phyloP scores from a whole-genome alignment of 140 eudicot species.

The Stevia rebaudiana region DNA sequence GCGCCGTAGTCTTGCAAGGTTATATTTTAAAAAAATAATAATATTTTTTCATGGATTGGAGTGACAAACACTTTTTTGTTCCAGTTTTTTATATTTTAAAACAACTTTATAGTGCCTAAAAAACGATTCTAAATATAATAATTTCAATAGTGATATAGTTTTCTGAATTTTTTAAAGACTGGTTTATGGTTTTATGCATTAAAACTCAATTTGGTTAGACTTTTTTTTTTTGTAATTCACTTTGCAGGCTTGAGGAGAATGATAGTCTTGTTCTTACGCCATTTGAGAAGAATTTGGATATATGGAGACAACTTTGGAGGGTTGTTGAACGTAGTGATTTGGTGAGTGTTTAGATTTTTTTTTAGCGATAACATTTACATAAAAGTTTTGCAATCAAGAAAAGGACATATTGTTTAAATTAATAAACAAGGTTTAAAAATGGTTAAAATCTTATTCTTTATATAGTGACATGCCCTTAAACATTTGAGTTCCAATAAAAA shows the following conservation, averaged over 20 bases:
- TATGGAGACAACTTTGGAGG: slow-evolving; percentile 99
- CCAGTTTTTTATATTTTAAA: no score
- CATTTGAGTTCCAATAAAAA: not conserved
- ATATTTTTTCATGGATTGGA: not conserved
- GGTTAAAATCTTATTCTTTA: not conserved
- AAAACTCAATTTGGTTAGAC: not conserved
- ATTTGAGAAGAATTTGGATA: slow-evolving; percentile 92
- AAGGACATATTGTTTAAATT: no score
- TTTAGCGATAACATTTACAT: no score
- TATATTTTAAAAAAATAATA: not conserved
- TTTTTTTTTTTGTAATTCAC: not conserved
- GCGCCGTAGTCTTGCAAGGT: slow-evolving; percentile 97
- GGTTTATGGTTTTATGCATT: not conserved
- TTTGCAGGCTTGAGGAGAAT: slow-evolving; percentile 87
- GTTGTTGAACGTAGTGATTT: slow-evolving; percentile 95
- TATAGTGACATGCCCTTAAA: not conserved
- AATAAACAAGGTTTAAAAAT: not conserved
- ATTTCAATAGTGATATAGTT: not conserved
- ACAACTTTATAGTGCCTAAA: not conserved
- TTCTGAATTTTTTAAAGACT: not conserved
- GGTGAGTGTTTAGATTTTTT: slow-evolving; percentile 48
- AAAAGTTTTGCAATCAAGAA: no score
- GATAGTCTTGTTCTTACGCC: slow-evolving; percentile 93
- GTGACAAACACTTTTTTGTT: no score
- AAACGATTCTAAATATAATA: not conserved